phyloP scores from a whole-genome alignment of 2,329 filamentous ascomycete genomes.

The Corniculantispora saksenae region DNA sequence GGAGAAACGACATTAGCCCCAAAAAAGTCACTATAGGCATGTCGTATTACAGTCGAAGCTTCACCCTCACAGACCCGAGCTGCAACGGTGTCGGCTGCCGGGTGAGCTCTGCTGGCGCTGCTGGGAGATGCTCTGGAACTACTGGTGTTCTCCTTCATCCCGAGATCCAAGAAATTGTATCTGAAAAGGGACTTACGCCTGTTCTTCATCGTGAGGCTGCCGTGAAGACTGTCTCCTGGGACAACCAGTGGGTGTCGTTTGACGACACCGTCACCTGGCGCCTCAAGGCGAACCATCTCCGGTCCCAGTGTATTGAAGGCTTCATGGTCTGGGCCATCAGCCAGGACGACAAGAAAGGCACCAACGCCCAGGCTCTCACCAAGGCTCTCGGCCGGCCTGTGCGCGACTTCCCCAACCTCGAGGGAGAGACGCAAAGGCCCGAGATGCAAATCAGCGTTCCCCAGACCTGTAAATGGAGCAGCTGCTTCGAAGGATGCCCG shows the following conservation, averaged over 20 bases:
- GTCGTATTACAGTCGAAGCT: neutral
- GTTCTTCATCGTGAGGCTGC: neutral
- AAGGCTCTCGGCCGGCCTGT: too few relatives aligned
- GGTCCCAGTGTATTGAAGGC: neutral
- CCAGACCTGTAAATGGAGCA: constrained; percentile 9
- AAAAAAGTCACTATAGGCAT: neutral
- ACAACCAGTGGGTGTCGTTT: neutral
- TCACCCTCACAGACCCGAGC: neutral
- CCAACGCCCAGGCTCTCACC: too few relatives aligned
- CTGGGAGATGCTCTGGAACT: neutral
- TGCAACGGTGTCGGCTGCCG: neutral
- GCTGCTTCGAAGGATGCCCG: constrained; percentile 20
- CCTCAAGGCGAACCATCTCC: too few relatives aligned
- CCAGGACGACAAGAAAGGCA: constrained; percentile 24
- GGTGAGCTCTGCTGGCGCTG: constrained; percentile 16
- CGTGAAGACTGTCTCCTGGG: neutral
- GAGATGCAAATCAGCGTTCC: too few relatives aligned
- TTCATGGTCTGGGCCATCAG: neutral
- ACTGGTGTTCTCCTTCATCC: constrained; percentile 14
- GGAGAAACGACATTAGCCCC: neutral
- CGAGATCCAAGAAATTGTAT: neutral
- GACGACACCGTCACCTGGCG: neutral
- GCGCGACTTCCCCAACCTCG: too few relatives aligned
- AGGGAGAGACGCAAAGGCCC: too few relatives aligned
- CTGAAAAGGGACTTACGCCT: neutral